phyloP scores from a whole-genome alignment of 2,329 filamentous ascomycete species.

The Ophiostoma tasmaniense region DNA sequence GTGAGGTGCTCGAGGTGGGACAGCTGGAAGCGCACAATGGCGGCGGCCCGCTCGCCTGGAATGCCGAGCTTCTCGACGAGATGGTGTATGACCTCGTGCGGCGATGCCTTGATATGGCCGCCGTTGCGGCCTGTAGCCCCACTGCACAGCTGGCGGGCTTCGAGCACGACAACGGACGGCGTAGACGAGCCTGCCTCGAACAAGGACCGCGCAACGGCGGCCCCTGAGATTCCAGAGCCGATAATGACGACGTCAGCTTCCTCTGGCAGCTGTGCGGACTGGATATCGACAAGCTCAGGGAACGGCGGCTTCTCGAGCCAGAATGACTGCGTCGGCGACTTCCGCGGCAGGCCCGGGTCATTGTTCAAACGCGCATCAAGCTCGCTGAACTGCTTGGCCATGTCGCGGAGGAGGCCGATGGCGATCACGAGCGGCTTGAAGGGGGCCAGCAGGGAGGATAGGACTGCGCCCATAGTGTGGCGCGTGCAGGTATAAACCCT shows the following conservation, averaged over 20 bases:
- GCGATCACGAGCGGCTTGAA: background rate
- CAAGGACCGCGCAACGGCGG: constrained; percentile 28
- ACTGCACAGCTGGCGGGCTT: constrained; percentile 40
- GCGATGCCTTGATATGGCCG: constrained; percentile 40
- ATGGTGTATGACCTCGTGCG: constrained; percentile 34
- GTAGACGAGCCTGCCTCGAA: constrained; percentile 1
- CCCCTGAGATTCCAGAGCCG: constrained; percentile 47
- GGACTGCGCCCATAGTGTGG: background rate
- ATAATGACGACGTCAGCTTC: constrained; percentile 43
- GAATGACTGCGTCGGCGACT: constrained; percentile 11
- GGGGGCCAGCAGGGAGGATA: background rate
- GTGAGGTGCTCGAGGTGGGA: constrained; percentile 33
- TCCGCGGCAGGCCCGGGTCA: constrained; percentile 8
- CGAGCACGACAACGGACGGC: constrained; percentile 36
- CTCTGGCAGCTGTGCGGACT: constrained; percentile 29
- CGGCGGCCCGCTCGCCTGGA: constrained; percentile 31
- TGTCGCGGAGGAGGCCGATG: background rate
- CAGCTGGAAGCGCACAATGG: constrained; percentile 37
- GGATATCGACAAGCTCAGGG: constrained; percentile 21
- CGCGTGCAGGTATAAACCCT: background rate
- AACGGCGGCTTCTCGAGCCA: constrained; percentile 17
- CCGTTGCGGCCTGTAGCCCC: constrained; percentile 48
- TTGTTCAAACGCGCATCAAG: constrained; percentile 6
- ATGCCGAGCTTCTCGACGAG: constrained; percentile 25
- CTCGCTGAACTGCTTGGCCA: background rate